Evolutionary conservation across 805 yeast genomes (phyloP).

Genomic region (Candida coquimbonensis): DNA sequence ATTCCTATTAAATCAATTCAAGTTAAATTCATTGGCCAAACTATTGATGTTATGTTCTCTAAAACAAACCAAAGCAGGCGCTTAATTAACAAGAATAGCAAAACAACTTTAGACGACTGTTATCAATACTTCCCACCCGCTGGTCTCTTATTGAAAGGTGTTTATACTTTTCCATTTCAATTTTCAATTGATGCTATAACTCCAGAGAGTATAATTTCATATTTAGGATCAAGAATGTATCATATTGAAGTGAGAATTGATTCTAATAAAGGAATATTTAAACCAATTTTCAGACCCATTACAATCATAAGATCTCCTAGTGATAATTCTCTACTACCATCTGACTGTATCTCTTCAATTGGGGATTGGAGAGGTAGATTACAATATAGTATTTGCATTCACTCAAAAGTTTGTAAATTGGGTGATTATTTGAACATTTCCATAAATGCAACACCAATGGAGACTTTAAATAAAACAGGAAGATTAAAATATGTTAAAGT

Average conservation of each 20-base stretch:
- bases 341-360: constrained; percentile 7
- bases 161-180: constrained; percentile 18
- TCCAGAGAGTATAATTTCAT: constrained; percentile 13
- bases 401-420: constrained; percentile 11
- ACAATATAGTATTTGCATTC: constrained; percentile 11
- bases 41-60: constrained; percentile 5
- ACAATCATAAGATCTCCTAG: constrained; percentile 13
- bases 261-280: background rate
- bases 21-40: constrained; percentile 13
- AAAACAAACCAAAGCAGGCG: constrained; percentile 1
- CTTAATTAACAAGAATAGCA: background rate
- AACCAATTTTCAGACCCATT: constrained; percentile 4
- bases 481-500: constrained; percentile 11
- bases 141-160: constrained; percentile 10
- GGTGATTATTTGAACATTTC: constrained; percentile 9
- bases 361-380: constrained; percentile 16
- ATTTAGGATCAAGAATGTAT: constrained; percentile 13
- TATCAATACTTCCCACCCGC: constrained; percentile 6
- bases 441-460: constrained; percentile 7
- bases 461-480: background rate
- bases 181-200: constrained; percentile 14
- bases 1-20: constrained; percentile 8
- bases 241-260: constrained; percentile 9
- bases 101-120: constrained; percentile 10
- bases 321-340: constrained; percentile 7